Evolutionary conservation across 163 green algal genomes (phyloP), one percentile per base, ranked within the genome.

Genomic region (Chlamydomonas reinhardtii): DNA sequence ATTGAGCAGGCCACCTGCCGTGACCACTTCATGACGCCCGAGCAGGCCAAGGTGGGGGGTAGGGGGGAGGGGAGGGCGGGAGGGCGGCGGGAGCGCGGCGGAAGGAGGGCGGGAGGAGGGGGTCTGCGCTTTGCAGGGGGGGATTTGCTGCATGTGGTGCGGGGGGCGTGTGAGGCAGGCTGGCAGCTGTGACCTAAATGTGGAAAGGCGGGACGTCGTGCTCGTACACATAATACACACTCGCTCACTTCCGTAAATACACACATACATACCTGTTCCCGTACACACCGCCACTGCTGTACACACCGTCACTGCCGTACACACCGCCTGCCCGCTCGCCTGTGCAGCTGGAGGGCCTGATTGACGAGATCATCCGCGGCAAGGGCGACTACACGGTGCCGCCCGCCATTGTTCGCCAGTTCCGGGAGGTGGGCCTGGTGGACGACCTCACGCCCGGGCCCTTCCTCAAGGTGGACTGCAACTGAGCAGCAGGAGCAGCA

Each of bases 21-120:
- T 1, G 93, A 96, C 87, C 92, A 90, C 64, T 97, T 95, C 91
- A 94, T 97, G 92, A 92, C 90, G 34, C 92, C 93, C 8, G 88
- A 96, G 87, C 65, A 95, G 71, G 94, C 92, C 11, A 32, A 88
- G 73, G 78, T 90, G 80, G 6, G 82, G 16, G 39, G 48, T 14
- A 17, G 48, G 48, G 48, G 48, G 9, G 48, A 14, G 11, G 14
- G 48, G 48, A 14, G 48, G 48, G 37, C 31, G 39, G 15, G 59
- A 35, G 68, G 34, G 70, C 43, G 3, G 78, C n/a, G n/a, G n/a
- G n/a, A n/a, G n/a, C n/a, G n/a, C n/a, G 2, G 76, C 35, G 39
- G 71, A n/a, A n/a, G n/a, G n/a, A n/a, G n/a, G 39, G 54, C 24
- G 37, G 20, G 35, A 14, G 32, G 31, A 24, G 54, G 64, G 27